Conservation (phyloP, 306 rosid species). For the Casuarina cunninghamiana region DNA sequence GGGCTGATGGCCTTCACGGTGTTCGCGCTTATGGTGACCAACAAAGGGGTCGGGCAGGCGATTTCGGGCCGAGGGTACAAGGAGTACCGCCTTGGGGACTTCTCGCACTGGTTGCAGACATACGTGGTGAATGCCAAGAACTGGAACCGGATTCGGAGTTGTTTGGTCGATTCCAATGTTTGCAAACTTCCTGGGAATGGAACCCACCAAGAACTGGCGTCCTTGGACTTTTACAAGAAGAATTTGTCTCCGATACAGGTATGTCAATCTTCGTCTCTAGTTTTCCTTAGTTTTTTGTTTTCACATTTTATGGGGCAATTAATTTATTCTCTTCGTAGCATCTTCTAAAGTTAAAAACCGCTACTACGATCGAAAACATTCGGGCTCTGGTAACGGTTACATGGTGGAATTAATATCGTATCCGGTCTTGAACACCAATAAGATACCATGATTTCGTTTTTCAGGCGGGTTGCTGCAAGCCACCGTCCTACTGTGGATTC, state of each 20-base stretch:
- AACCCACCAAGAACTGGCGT: background rate
- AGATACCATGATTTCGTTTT: too few species aligned
- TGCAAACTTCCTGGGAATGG: constrained; percentile 48
- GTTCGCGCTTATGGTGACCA: constrained; percentile 59
- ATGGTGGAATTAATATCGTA: too few species aligned
- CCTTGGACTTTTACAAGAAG: constrained; percentile 33
- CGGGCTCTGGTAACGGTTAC: too few species aligned
- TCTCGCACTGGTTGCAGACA: constrained; percentile 68
- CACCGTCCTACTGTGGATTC: constrained; percentile 69
- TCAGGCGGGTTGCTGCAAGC: constrained; percentile 90
- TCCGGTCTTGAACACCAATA: too few species aligned
- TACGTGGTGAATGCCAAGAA: constrained; percentile 58
- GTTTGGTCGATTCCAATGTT: constrained; percentile 54
- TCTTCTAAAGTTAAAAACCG: too few species aligned
- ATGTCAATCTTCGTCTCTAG: background rate
- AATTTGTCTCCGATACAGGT: constrained; percentile 73
- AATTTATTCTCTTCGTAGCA: background rate
- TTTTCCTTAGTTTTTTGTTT: background rate
- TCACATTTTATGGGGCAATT: background rate
- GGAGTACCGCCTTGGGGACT: constrained; percentile 54
- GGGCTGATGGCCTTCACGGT: constrained; percentile 56
- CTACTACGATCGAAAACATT: too few species aligned
- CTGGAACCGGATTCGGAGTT: constrained; percentile 70
- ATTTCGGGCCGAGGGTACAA: constrained; percentile 52
- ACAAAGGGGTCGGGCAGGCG: constrained; percentile 47